phyloP scores from a whole-genome alignment of 1,284 basidiomycete genomes.

The Ceratobasidium sp. region DNA sequence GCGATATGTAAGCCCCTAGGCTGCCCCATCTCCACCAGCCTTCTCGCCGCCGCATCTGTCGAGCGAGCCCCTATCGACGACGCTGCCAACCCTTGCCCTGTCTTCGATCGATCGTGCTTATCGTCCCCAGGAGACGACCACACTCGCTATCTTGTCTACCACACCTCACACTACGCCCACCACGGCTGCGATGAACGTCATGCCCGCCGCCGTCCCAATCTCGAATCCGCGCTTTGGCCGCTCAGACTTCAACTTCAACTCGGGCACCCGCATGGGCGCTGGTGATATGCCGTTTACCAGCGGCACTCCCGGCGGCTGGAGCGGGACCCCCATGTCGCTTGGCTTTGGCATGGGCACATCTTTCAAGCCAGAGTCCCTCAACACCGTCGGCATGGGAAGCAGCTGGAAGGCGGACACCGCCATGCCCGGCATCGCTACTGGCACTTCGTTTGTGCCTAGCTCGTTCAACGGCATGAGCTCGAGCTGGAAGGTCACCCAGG shows the following conservation, averaged over 20 bases:
- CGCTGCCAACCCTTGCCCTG: constrained; percentile 15
- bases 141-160: not conserved
- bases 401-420: constrained; percentile 34
- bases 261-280: constrained; percentile 28
- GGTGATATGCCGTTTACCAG: constrained; percentile 23
- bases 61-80: constrained; percentile 16
- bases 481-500: constrained; percentile 35
- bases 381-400: constrained; percentile 26
- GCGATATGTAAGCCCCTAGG: constrained; percentile 38
- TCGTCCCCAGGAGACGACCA: not conserved
- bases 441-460: constrained; percentile 30
- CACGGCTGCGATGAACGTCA: constrained; percentile 5
- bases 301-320: constrained; percentile 26
- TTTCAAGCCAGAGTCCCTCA: constrained; percentile 37
- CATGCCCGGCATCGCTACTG: constrained; percentile 20
- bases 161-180: too few species aligned
- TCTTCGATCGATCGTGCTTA: constrained; percentile 27
- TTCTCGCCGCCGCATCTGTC: constrained; percentile 6
- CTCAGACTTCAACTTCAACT: constrained; percentile 19
- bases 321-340: constrained; percentile 35
- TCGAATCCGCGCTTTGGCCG: constrained; percentile 20
- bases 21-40: constrained; percentile 20
- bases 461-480: constrained; percentile 38
- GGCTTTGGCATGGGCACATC: constrained; percentile 38
- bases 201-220: constrained; percentile 37